Evolutionary conservation across 257 asterid species (phyloP).

Genomic region (Rhazya stricta): DNA sequence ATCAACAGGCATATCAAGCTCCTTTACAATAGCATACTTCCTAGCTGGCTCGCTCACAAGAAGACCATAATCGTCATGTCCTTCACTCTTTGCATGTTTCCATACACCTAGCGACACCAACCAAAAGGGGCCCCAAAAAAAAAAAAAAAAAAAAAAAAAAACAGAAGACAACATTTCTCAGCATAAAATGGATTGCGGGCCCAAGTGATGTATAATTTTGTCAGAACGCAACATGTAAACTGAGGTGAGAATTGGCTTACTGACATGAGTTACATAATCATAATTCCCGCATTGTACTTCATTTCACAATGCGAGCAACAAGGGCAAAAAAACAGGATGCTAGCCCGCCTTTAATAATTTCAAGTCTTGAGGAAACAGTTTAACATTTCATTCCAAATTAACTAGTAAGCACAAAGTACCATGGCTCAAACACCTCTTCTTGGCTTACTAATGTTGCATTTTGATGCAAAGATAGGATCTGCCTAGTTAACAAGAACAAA

Average conservation of each 20-base stretch:
- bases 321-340: background rate
- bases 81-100: slow-evolving; percentile 89
- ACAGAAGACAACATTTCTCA: background rate
- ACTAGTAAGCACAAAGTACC: background rate
- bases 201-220: background rate
- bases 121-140: no score
- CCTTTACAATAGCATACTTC: slow-evolving; percentile 90
- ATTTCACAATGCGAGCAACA: background rate
- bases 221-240: background rate
- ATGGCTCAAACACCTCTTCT: background rate
- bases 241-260: background rate
- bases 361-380: background rate
- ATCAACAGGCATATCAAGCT: slow-evolving; percentile 51
- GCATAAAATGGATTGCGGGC: background rate
- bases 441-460: background rate
- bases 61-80: slow-evolving; percentile 93
- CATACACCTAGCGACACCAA: slow-evolving; percentile 65
- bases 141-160: no score
- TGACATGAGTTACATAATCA: background rate
- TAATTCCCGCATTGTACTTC: background rate
- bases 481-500: background rate
- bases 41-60: slow-evolving; percentile 82
- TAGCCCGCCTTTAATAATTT: background rate
- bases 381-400: no score
- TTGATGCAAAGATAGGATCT: background rate